These are phyloP conservation scores for Phoma herbarum DNA, from an alignment of 2,329 filamentous ascomycete genomes.

Conservation along the genomic window DNA sequence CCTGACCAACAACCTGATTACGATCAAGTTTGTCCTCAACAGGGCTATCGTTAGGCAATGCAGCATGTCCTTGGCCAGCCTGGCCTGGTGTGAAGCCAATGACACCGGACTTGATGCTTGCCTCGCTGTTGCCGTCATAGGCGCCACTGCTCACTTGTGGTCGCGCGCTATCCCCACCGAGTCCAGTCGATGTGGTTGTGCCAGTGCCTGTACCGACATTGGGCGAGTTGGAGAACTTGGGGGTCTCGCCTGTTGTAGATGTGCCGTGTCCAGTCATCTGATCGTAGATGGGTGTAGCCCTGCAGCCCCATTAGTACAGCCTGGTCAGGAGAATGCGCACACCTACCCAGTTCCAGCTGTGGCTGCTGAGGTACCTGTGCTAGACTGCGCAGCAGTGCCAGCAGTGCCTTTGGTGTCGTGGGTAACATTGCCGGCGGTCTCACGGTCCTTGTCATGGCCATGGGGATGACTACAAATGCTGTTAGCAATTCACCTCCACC, in stretches of 20 bases:
- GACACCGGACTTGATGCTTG: slow-evolving; percentile 54
- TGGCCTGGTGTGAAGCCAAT: slow-evolving; percentile 45
- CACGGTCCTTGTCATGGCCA: slow-evolving; percentile 49
- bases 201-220: slow-evolving; percentile 25
- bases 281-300: slow-evolving; percentile 41
- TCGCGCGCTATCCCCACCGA: slow-evolving; percentile 19
- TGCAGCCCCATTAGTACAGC: neutral
- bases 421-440: slow-evolving; percentile 33
- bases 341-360: slow-evolving; percentile 7
- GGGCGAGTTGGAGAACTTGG: slow-evolving; percentile 14
- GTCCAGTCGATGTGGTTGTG: slow-evolving; percentile 8
- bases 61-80: slow-evolving; percentile 36
- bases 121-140: slow-evolving; percentile 40
- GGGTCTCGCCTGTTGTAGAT: slow-evolving; percentile 16
- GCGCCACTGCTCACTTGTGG: slow-evolving; percentile 29
- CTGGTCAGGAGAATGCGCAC: too few relatives aligned
- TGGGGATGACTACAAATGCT: slow-evolving; percentile 45
- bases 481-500: neutral
- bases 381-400: slow-evolving; percentile 15
- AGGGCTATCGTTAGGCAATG: slow-evolving; percentile 28
- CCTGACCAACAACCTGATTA: slow-evolving; percentile 32
- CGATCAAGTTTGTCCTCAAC: slow-evolving; percentile 22
- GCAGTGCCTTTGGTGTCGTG: slow-evolving; percentile 27
- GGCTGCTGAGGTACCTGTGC: slow-evolving; percentile 3
- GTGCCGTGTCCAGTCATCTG: slow-evolving; percentile 32